Evolutionary conservation across 2,329 filamentous ascomycete species (phyloP).

Genomic region (Pseudogymnoascus sp.): DNA sequence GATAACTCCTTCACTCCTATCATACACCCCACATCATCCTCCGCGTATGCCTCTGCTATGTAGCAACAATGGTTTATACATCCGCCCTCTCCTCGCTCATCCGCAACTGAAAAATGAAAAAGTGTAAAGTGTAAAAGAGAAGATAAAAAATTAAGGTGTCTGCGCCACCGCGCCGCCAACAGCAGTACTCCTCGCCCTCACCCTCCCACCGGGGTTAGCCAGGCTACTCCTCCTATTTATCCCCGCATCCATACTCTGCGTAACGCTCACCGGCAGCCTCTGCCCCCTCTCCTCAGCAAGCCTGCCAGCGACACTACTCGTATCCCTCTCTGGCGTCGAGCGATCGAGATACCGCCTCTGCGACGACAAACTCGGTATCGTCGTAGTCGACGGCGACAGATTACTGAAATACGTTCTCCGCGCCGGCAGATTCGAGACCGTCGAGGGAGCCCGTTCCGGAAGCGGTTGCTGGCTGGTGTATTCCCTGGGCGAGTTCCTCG

Average conservation of each 20-base stretch:
- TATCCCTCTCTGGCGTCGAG: conserved; percentile 35
- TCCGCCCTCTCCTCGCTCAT: not conserved
- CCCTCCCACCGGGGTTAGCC: not conserved
- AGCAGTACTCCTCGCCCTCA: not conserved
- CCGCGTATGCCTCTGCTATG: not conserved
- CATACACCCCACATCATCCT: not conserved
- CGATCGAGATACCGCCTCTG: conserved; percentile 44
- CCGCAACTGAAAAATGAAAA: not conserved
- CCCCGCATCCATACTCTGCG: conserved; percentile 8
- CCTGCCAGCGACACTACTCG: conserved; percentile 31
- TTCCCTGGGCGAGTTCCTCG: conserved; percentile 32
- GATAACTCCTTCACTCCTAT: not conserved
- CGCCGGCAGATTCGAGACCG: conserved; percentile 42
- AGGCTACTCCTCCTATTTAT: conserved; percentile 5
- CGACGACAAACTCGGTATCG: conserved; percentile 29
- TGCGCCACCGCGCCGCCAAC: not conserved
- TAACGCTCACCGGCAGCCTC: conserved; percentile 38
- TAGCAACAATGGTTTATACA: conserved; percentile 7
- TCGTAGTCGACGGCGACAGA: conserved; percentile 32
- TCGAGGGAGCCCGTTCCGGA: conserved; percentile 29
- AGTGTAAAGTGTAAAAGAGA: too few species aligned
- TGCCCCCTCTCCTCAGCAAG: conserved; percentile 35
- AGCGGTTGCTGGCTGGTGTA: conserved; percentile 32
- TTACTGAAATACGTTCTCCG: conserved; percentile 45
- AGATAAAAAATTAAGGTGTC: not conserved